Evolutionary conservation across 768 basidiomycete species (phyloP), one percentile per base, ranked within the genome.

Genomic region (Sarcomyxa edulis): DNA sequence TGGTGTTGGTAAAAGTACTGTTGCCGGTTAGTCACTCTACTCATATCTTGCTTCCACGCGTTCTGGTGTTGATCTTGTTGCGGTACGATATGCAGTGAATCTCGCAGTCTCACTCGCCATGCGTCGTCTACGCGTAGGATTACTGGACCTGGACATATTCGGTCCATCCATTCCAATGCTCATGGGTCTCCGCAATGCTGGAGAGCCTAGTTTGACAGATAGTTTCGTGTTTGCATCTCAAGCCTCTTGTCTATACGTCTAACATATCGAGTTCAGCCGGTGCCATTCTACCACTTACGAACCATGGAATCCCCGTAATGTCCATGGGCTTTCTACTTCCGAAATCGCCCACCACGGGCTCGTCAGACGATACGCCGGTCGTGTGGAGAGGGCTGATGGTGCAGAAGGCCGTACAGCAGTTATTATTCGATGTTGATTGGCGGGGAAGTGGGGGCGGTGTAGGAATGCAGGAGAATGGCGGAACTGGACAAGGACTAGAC

Each of bases 371-470:
- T 53, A 78, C 81, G 0, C 82, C 93, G 0, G 72, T 97, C 22
- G 89, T 95, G 21, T 99, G 95, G 95, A 74, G 95, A 18, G 95
- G 95, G 2, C 73, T 96, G 15, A 98, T 97, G 95, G 95, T 97
- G 1, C 93, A 95, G 63, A 97, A 97, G 54, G 93, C 94, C 18
- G 91, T 94, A 0, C 94, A 97, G 56, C 94, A 97, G 55, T 70
- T 98, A 0, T 72, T 97, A 1, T 97, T 99, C 51, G 92, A 97
- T 48, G 91, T 96, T 5, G 94, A 97, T 56, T 97, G 95, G 94
- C 54, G 53, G 7, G 54, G 64, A 11, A 58, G 59, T 5, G 56
- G 51, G 8, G 65, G 65, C 2, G 65, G 64, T 6, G n/a, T n/a
- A n/a, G n/a, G n/a, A n/a, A 22, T 18, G 6, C 33, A 35, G 15